Evolutionary conservation across 306 rosid genomes (phyloP), one percentile per base, ranked within the genome.

Genomic region (Chamaecrista fasciculata): DNA sequence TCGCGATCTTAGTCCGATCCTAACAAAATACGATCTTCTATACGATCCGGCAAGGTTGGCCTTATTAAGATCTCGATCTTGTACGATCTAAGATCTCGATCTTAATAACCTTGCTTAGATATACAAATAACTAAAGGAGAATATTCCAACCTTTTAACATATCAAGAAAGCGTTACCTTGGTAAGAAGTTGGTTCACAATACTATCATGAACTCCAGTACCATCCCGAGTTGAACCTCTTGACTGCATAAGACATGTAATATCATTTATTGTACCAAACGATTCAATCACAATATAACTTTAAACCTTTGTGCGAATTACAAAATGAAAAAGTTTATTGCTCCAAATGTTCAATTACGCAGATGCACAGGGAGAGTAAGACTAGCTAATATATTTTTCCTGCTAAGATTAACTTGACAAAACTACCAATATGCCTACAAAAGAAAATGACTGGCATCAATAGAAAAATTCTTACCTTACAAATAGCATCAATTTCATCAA

Each of bases 121-220:
- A 21, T 21, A 51, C 25, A 9, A 16, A 51, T 51, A 23, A 51
- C 31, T 51, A 20, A 2, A 9, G 8, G 12, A 51, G 14, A 50
- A 51, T 12, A 51, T 10, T 21, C 11, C 11, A 23, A 51, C 3
- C 5, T 51, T 23, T 11, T 23, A 51, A 51, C 6, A 33, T 33
- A 3, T 67, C 21, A 10, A 26, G 62, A 66, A 42, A 73, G 62
- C 62, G 47, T 47, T 29, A 95, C 99, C 99, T 95, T 95, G 7
- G 99, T 95, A 67, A 95, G 97, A 79, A 95, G 92, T 82, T 95
- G 99, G 78, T 95, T 95, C 77, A 95, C 99, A 76, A 95, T 91
- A 77, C 99, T 89, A 66, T 95, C 99, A 78, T 89, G 99, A 83
- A 95, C 99, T 75, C 99, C 99, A 4, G 99, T 91, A 62, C 99